Base-by-base conservation (phyloP, 805 yeast genomes). In the Suhomyces faveliae region DNA sequence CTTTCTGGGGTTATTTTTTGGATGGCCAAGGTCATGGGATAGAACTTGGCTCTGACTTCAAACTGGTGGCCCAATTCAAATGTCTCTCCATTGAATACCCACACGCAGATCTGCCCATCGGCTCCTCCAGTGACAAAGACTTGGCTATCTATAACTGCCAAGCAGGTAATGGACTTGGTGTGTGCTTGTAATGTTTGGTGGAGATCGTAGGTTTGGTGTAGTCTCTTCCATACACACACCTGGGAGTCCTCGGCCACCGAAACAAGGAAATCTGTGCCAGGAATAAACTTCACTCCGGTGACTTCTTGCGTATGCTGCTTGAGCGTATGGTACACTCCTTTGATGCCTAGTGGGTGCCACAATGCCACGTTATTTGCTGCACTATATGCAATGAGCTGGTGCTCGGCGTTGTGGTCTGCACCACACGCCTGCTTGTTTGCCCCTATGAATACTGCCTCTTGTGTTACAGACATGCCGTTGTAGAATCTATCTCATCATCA, bases 161-260 rank as follows among this genome's bases (percentile, higher is more conserved):
- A 55, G 35, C 83, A 64, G 7, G 84, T 80, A 10, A 87, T 73
- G 11, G 89, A 78, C 40, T 74, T 73, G 0, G 57, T 43, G 57
- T 81, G 85, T 30, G 68, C 68, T 4, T 63, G 61, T 3, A 73
- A 54, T 12, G 63, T 51, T 46, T 74, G 76, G 22, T 42, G 46
- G 24, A 68, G 50, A 7, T 41, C 48, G 48, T 77, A 70, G 0
- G 54, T 45, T 63, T 67, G 10, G 58, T 44, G 37, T 63, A 55
- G 45, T 13, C 52, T 67, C 44, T 68, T 64, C 96, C 96, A 89
- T 3, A 88, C 60, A 49, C 72, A 75, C 1, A 89, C 70, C 4
- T 67, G 61, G 6, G 79, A 77, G 58, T 89, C 96, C 52, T 87
- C 91, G 2, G 85, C 79, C 0, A 84, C 81, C 3, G 89, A 78